phyloP scores from a whole-genome alignment of 1,139 yeast genomes.

The Saccharomyces hybrid region DNA sequence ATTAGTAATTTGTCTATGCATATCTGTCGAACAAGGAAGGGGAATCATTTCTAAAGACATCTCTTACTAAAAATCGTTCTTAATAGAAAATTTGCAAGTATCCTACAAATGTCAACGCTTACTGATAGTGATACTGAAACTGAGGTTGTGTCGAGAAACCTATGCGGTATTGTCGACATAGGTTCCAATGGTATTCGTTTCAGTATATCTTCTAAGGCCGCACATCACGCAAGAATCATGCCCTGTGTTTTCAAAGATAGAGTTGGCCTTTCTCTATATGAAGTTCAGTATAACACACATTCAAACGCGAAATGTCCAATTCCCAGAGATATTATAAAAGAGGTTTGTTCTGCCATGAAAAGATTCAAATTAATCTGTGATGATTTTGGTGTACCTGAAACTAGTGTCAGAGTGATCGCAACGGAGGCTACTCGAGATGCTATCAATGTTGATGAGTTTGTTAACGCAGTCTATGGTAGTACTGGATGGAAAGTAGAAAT shows the following conservation, averaged over 20 bases:
- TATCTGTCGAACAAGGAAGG: background rate
- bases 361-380: slow-evolving; percentile 57
- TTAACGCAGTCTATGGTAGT: slow-evolving; percentile 43
- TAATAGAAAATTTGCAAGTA: background rate
- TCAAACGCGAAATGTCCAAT: slow-evolving; percentile 42
- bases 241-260: slow-evolving; percentile 67
- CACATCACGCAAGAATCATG: slow-evolving; percentile 59
- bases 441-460: slow-evolving; percentile 48
- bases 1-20: background rate
- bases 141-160: slow-evolving; percentile 45
- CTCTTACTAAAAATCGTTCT: background rate
- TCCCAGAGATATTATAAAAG: slow-evolving; percentile 46
- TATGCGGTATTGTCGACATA: slow-evolving; percentile 57
- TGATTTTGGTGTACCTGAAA: slow-evolving; percentile 56
- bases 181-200: slow-evolving; percentile 65
- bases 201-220: slow-evolving; percentile 55
- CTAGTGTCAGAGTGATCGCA: slow-evolving; percentile 56
- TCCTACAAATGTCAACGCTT: slow-evolving; percentile 25
- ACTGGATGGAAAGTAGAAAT: slow-evolving; percentile 58
- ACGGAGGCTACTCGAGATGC: slow-evolving; percentile 64
- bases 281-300: slow-evolving; percentile 42
- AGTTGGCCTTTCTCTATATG: slow-evolving; percentile 57
- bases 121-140: slow-evolving; percentile 39
- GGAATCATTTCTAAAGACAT: background rate
- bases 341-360: slow-evolving; percentile 50